A percentile compares a stretch with the other conserved stretches of the same genome.
phyloP scores from a whole-genome alignment of 768 basidiomycete species.

The Mycena alexandri region DNA sequence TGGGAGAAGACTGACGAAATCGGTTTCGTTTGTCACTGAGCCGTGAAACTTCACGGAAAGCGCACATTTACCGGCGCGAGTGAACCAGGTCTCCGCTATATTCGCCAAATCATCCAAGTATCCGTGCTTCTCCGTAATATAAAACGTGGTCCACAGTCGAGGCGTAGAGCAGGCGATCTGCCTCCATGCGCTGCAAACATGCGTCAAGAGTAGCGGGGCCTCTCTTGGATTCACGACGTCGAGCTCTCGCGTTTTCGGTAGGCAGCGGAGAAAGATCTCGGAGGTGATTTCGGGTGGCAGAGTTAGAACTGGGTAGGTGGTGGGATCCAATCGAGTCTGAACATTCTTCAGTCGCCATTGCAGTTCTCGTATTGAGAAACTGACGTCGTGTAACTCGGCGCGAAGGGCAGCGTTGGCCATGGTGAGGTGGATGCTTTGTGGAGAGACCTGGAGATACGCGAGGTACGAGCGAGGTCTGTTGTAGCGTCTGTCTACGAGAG shows the following conservation, averaged over 20 bases:
- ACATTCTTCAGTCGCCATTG: not conserved
- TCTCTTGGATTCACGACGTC: not conserved
- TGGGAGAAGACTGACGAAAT: not conserved
- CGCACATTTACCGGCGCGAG: not conserved
- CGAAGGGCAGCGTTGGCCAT: no score
- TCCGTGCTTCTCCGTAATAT: not conserved
- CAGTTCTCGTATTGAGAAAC: not conserved
- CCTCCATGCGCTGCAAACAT: constrained; percentile 19
- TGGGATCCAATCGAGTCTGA: constrained; percentile 8
- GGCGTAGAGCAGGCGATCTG: constrained; percentile 17
- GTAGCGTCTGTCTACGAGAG: no score
- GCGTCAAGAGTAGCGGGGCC: constrained; percentile 14
- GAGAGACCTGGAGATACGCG: no score
- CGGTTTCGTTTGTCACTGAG: not conserved
- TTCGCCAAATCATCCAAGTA: no score
- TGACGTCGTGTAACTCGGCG: no score
- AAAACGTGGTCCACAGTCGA: constrained; percentile 12
- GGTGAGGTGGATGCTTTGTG: no score
- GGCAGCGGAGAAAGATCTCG: constrained; percentile 24
- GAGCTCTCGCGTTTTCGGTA: not conserved
- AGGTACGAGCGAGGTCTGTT: no score
- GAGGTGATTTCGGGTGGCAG: constrained; percentile 25
- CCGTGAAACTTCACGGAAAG: not conserved
- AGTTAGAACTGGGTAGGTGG: constrained; percentile 17
- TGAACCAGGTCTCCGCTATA: constrained; percentile 1